phyloP scores from a whole-genome alignment of 2,329 filamentous ascomycete genomes.

The Lasiodiplodia sp. region DNA sequence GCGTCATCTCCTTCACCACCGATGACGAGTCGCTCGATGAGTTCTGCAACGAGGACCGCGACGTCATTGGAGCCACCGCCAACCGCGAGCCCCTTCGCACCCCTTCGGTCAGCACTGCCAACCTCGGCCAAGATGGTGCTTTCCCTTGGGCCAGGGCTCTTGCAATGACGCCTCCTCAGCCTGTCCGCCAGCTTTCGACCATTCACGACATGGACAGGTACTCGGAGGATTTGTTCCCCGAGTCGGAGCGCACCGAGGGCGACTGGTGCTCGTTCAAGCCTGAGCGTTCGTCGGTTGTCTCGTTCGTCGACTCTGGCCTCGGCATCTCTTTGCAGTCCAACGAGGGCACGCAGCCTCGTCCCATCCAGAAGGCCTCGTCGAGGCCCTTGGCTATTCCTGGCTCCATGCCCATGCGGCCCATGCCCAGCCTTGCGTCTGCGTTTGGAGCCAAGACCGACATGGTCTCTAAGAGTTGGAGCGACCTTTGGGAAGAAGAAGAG shows the following conservation, averaged over 20 bases:
- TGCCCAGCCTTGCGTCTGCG: slow-evolving; percentile 76
- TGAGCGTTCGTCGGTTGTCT: slow-evolving; percentile 82
- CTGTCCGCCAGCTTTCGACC: slow-evolving; percentile 82
- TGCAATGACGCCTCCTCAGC: slow-evolving; percentile 74
- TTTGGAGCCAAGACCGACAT: slow-evolving; percentile 79
- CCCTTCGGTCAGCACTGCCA: slow-evolving; percentile 89
- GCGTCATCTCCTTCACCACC: slow-evolving; percentile 89
- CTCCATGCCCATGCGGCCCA: slow-evolving; percentile 71
- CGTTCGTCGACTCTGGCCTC: slow-evolving; percentile 82
- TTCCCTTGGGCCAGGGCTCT: slow-evolving; percentile 97
- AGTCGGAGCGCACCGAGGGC: slow-evolving; percentile 70
- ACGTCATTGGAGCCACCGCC: slow-evolving; percentile 77
- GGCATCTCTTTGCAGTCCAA: slow-evolving; percentile 79
- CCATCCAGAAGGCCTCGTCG: slow-evolving; percentile 61
- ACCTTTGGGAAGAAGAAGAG: slow-evolving; percentile 97
- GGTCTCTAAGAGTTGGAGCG: slow-evolving; percentile 98
- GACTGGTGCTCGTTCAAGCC: slow-evolving; percentile 80
- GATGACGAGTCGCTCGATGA: slow-evolving; percentile 91
- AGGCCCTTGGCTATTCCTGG: slow-evolving; percentile 81
- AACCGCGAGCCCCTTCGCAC: slow-evolving; percentile 96
- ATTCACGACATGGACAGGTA: slow-evolving; percentile 84
- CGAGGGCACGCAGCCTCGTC: slow-evolving; percentile 56
- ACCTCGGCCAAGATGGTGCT: slow-evolving; percentile 75
- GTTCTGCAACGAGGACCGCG: slow-evolving; percentile 81
- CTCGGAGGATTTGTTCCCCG: slow-evolving; percentile 83